Evolutionary conservation across 345 rosid genomes (phyloP).

Genomic region (Dipteronia sinensis): DNA sequence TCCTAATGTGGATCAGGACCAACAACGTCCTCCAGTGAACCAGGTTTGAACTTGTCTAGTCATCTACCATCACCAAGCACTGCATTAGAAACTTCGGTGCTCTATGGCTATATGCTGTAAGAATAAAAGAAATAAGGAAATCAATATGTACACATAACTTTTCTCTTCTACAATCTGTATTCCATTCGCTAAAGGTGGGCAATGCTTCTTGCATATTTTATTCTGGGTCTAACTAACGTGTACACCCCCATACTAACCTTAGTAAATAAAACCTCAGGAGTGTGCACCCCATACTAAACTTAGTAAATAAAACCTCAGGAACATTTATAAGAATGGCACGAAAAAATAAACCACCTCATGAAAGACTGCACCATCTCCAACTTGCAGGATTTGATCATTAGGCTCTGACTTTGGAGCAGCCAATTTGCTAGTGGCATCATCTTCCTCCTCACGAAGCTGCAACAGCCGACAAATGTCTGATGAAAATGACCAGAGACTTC

Average conservation of each 20-base stretch:
- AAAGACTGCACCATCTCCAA: conserved; percentile 46
- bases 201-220: not conserved
- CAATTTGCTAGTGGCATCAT: conserved; percentile 90
- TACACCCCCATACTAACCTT: not conserved
- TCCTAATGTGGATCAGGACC: conserved; percentile 1
- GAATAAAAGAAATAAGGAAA: not conserved
- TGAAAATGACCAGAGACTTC: conserved; percentile 80
- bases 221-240: conserved; percentile 1
- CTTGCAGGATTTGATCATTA: conserved; percentile 64
- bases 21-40: not conserved
- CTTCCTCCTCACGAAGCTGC: conserved; percentile 95
- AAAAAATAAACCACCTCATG: conserved; percentile 53
- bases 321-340: not conserved
- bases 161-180: not conserved
- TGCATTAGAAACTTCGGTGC: not conserved
- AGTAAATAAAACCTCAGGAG: not conserved
- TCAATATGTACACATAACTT: not conserved
- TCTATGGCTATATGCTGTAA: not conserved
- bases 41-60: not conserved
- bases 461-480: conserved; percentile 86
- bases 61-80: conserved; percentile 11
- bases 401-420: conserved; percentile 88
- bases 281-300: not conserved
- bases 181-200: not conserved
- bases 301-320: not conserved